These are phyloP conservation scores for Huntiella decipiens DNA, from an alignment of 2,329 filamentous ascomycete genomes.

Conservation along the genomic window DNA sequence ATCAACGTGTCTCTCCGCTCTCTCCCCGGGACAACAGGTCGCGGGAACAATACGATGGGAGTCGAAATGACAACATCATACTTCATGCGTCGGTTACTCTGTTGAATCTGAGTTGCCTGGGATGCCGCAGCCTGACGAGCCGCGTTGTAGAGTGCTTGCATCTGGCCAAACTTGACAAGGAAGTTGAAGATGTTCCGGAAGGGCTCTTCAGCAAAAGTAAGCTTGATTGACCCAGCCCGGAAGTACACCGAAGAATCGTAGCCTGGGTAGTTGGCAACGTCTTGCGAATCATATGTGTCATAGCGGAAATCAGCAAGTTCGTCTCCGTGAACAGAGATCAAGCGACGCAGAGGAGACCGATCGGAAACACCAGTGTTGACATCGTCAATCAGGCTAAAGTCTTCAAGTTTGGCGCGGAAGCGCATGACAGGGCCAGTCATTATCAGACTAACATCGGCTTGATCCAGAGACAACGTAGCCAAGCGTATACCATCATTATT, in stretches of 20 bases:
- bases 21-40: slow-evolving; percentile 49
- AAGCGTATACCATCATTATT: slow-evolving; percentile 96
- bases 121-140: slow-evolving; percentile 85
- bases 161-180: slow-evolving; percentile 95
- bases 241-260: slow-evolving; percentile 86
- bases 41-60: slow-evolving; percentile 87
- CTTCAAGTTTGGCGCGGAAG: slow-evolving; percentile 69
- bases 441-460: slow-evolving; percentile 80
- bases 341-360: slow-evolving; percentile 60
- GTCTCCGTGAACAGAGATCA: slow-evolving; percentile 88
- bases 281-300: slow-evolving; percentile 71
- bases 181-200: slow-evolving; percentile 98
- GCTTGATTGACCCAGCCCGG: slow-evolving; percentile 81
- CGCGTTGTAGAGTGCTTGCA: slow-evolving; percentile 98
- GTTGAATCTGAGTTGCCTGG: slow-evolving; percentile 82
- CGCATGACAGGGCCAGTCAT: slow-evolving; percentile 72
- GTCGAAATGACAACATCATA: slow-evolving; percentile 90
- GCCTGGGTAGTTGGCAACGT: slow-evolving; percentile 59
- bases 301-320: slow-evolving; percentile 95
- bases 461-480: slow-evolving; percentile 79
- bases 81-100: slow-evolving; percentile 75
- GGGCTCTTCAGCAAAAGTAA: slow-evolving; percentile 93
- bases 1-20: slow-evolving; percentile 67
- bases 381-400: slow-evolving; percentile 78
- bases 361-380: slow-evolving; percentile 76